These are phyloP conservation scores for Eleusine indica DNA, from an alignment of 176 grass and related monocot species.

Conservation along the genomic window DNA sequence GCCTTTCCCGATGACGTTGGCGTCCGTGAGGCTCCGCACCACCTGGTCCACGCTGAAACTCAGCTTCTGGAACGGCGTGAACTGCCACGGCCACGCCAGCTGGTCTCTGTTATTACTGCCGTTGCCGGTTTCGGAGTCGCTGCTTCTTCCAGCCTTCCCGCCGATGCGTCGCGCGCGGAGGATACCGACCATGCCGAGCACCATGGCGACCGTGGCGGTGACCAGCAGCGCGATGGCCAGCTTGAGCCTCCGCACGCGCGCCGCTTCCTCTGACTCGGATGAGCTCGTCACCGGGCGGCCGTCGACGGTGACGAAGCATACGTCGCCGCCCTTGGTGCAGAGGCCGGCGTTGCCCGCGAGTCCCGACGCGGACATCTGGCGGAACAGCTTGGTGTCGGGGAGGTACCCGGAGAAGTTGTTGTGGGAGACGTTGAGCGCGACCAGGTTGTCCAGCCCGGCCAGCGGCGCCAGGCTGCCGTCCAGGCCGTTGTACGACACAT, in stretches of 20 bases:
- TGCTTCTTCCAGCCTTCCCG: constrained; percentile 27
- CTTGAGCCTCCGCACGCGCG: constrained; percentile 70
- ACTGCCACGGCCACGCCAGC: constrained; percentile 94
- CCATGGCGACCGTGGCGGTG: constrained; percentile 81
- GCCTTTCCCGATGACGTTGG: constrained; percentile 93
- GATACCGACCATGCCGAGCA: constrained; percentile 78
- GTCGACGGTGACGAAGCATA: constrained; percentile 71
- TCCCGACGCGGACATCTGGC: constrained; percentile 73
- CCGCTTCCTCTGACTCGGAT: constrained; percentile 39
- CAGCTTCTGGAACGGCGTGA: constrained; percentile 97
- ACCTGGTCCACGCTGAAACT: constrained; percentile 92
- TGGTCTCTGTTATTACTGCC: constrained; percentile 28
- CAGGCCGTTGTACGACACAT: constrained; percentile 80
- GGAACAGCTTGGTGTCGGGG: constrained; percentile 95
- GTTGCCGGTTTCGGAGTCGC: constrained; percentile 45
- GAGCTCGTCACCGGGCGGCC: constrained; percentile 47
- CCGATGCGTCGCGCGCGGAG: constrained; percentile 63
- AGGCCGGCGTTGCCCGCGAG: constrained; percentile 74
- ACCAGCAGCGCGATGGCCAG: constrained; percentile 81
- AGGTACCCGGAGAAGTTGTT: constrained; percentile 97
- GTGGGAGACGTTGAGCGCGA: constrained; percentile 87
- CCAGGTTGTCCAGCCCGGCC: constrained; percentile 74
- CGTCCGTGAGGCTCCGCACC: constrained; percentile 75
- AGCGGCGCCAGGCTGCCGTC: constrained; percentile 62
- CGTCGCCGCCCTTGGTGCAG: constrained; percentile 83